These are phyloP conservation scores for Auxenochlorella pyrenoidosa DNA, from an alignment of 139 green algal species.

Conservation along the genomic window DNA sequence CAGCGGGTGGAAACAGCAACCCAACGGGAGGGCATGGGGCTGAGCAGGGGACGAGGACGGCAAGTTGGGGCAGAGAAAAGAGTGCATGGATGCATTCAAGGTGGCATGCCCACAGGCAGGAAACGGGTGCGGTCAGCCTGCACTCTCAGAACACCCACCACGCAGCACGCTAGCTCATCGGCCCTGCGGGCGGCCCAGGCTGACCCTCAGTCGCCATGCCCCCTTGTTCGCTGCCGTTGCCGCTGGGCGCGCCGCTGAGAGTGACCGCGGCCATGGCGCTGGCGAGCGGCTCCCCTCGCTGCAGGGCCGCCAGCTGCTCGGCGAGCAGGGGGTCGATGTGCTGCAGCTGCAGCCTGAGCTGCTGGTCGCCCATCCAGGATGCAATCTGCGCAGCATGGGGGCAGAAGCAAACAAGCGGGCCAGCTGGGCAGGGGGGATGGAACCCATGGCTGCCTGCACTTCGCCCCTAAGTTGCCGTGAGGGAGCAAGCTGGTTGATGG, in stretches of 20 bases:
- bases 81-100: too few species aligned
- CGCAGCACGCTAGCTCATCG: not conserved
- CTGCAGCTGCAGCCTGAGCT: not conserved
- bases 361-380: constrained; percentile 27
- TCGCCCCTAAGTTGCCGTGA: too few species aligned
- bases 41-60: too few species aligned
- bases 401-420: not conserved
- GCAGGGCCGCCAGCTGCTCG: constrained; percentile 17
- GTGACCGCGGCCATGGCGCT: not conserved
- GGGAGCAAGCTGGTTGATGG: too few species aligned
- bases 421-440: not conserved
- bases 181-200: not conserved
- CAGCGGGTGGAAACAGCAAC: too few species aligned
- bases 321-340: not conserved
- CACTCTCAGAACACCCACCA: not conserved
- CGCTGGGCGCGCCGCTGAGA: not conserved
- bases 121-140: too few species aligned
- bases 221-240: not conserved
- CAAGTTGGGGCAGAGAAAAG: too few species aligned
- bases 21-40: too few species aligned
- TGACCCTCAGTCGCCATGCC: not conserved
- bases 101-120: too few species aligned
- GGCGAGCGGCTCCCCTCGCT: not conserved
- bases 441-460: too few species aligned
- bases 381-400: not conserved